Evolutionary conservation across 2,329 filamentous ascomycete species (phyloP), one percentile per base, ranked within the genome.

Genomic region (Ophiostoma tasmaniense): DNA sequence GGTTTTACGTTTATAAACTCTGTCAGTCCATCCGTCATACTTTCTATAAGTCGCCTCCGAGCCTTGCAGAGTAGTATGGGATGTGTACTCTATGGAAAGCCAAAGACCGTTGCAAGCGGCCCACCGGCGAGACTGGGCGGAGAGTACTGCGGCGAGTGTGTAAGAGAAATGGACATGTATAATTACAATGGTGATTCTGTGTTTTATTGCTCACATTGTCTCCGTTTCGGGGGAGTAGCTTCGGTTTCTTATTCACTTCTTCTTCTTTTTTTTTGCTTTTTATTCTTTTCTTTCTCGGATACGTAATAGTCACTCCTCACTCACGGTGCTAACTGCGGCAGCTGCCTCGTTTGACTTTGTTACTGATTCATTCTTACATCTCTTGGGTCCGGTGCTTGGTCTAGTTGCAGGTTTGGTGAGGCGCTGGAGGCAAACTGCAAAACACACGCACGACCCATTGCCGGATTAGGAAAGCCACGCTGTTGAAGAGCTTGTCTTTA

Each of bases 371-470:
- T 59, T 59, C 52, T 59, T 59, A 59, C 52, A 30, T 59, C 52
- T 28, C 25, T 28, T 59, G 25, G 52, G 25, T 28, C 22, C 52
- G n/a, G 50, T 11, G 45, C 45, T 10, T 39, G 37, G 45, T 50
- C 37, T 39, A 45, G 17, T 45, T 45, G 42, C 42, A 45, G 8
- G 42, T 45, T 20, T 45, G 42, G 14, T 17, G 28, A 55, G 42
- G 22, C 45, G 55, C 17, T 62, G 39, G 61, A 45, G 45, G 50
- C 28, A 42, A 64, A 39, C 37, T 39, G 11, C 37, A 39, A 39
- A 67, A 67, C 45, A 65, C 65, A 64, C 64, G 64, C 68, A 66
- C 52, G 64, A 69, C 68, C 64, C 52, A 66, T 69, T 66, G 11
- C 67, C 67, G 1, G 17, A 33, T 7, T 30, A 28, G 42, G 64